These are phyloP conservation scores for Haberlea rhodopensis DNA, from an alignment of 257 asterid species.

Conservation along the genomic window DNA sequence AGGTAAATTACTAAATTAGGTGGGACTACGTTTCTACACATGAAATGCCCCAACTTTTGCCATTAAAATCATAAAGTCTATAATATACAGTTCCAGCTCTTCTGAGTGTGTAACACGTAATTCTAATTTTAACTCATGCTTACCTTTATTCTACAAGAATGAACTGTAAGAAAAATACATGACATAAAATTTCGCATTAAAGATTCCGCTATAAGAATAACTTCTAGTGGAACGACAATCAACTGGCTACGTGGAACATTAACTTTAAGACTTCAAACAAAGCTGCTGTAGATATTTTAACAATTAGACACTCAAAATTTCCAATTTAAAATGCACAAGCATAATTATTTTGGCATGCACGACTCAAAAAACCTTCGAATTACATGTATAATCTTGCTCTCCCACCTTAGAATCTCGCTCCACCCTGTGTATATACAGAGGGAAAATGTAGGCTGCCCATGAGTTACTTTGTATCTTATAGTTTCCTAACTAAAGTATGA, in stretches of 20 bases:
- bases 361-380: not conserved
- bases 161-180: not conserved
- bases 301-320: constrained; percentile 4
- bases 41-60: not conserved
- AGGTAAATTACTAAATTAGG: not conserved
- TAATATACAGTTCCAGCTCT: not conserved
- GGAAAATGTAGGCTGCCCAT: not conserved
- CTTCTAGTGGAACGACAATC: not conserved
- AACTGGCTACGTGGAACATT: not conserved
- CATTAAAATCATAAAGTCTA: not conserved
- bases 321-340: constrained; percentile 9
- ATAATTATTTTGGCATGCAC: not conserved
- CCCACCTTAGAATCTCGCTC: not conserved
- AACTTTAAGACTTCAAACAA: not conserved
- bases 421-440: not conserved
- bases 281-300: not conserved
- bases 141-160: not conserved
- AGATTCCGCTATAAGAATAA: constrained; percentile 2
- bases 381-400: not conserved
- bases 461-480: no score
- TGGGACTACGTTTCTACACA: not conserved
- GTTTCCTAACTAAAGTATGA: not conserved
- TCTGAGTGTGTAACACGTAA: not conserved
- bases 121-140: not conserved
- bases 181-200: not conserved